These are phyloP conservation scores for Pythium monospermum DNA, from an alignment of 352 stramenopile species.

Conservation along the genomic window DNA sequence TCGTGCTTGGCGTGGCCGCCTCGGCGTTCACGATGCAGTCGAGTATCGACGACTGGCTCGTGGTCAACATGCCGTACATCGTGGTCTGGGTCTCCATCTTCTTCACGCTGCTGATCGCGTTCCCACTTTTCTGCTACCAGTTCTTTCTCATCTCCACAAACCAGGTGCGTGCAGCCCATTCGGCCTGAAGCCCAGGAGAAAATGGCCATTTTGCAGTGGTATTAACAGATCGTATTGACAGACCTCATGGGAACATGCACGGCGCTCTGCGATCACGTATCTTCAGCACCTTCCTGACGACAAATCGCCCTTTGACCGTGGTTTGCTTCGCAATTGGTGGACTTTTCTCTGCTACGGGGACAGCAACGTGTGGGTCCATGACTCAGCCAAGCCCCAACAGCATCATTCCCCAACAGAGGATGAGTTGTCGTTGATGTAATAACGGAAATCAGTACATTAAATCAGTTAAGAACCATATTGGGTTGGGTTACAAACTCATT, in stretches of 20 bases:
- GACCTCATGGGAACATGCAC: constrained; percentile 77
- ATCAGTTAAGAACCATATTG: no score
- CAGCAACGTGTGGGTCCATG: constrained; percentile 60
- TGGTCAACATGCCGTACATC: constrained; percentile 60
- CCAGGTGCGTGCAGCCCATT: constrained; percentile 33
- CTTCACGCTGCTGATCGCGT: constrained; percentile 49
- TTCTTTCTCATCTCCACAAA: constrained; percentile 67
- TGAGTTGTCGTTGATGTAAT: constrained; percentile 19
- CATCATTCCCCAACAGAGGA: constrained; percentile 3
- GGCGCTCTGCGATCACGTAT: constrained; percentile 69
- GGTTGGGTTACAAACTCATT: no score
- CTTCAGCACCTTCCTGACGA: constrained; percentile 52
- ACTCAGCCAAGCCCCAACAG: constrained; percentile 13
- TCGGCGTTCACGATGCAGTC: constrained; percentile 46
- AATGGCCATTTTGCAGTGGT: no score
- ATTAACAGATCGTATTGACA: no score
- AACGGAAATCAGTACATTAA: background rate
- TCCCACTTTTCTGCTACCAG: constrained; percentile 66
- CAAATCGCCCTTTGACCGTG: constrained; percentile 58
- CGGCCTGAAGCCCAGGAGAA: no score
- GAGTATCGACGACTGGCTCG: constrained; percentile 66
- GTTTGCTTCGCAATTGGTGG: constrained; percentile 55
- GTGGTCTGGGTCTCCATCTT: constrained; percentile 55
- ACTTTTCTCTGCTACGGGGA: constrained; percentile 43
- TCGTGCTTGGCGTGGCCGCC: constrained; percentile 48